Conservation (phyloP, 179 eudicot species). For the Silene coronaria region DNA sequence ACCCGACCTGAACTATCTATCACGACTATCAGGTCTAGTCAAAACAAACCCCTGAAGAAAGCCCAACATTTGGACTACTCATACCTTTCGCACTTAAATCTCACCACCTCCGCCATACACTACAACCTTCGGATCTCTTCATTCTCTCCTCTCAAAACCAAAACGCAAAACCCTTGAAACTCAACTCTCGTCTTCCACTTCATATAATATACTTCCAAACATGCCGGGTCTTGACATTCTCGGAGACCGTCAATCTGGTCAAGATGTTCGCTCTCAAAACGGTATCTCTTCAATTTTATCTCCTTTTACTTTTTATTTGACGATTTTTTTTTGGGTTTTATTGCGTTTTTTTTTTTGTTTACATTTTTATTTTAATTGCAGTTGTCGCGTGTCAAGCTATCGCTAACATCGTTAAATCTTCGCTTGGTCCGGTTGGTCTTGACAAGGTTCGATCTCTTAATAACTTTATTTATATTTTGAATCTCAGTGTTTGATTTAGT, state of each 20-base stretch:
- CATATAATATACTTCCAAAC: neutral
- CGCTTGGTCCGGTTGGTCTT: conserved; percentile 96
- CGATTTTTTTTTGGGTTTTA: neutral
- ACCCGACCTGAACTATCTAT: too few species aligned
- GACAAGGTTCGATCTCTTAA: conserved; percentile 59
- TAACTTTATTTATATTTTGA: neutral
- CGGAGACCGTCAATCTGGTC: conserved; percentile 71
- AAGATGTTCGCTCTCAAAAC: conserved; percentile 69
- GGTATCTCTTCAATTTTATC: conserved; percentile 24
- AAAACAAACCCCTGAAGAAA: too few species aligned
- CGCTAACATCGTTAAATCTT: conserved; percentile 85
- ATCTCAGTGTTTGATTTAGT: neutral
- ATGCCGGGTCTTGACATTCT: conserved; percentile 48
- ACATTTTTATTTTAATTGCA: conserved; percentile 25
- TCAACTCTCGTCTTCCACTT: too few species aligned
- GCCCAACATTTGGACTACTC: too few species aligned
- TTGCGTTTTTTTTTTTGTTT: neutral
- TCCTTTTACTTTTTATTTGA: neutral
- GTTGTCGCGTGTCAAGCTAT: conserved; percentile 88
- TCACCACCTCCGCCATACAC: too few species aligned
- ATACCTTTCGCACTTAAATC: too few species aligned
- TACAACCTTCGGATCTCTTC: too few species aligned
- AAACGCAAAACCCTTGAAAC: too few species aligned
- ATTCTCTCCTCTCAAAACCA: too few species aligned
- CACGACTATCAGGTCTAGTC: too few species aligned